Base-by-base conservation (phyloP, 2,329 filamentous ascomycete genomes). In the Pyrenophora teres region DNA sequence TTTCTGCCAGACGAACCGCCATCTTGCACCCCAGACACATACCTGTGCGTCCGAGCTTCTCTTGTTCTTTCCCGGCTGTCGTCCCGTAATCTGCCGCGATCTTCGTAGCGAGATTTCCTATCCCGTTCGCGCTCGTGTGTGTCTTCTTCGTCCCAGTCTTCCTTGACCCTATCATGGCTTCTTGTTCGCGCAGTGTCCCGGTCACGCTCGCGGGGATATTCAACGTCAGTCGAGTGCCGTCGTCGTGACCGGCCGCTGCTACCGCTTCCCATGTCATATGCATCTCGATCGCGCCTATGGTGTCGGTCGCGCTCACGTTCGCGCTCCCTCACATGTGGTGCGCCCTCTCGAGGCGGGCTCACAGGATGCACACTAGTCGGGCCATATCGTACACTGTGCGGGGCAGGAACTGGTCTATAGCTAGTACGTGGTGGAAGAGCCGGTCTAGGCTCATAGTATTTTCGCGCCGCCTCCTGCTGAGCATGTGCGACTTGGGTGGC, bases 401-500 rank as follows among this genome's bases (percentile, higher is more conserved):
- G 44, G 9, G 60, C 59, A 38, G 60, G 59, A 6, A 55, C 52
- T 4, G 62, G 56, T 27, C 63, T 56, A 53, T 72, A 70, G 25
- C 59, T 67, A 1, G 61, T 46, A 7, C 69, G 50, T 12, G 62
- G 45, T 0, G 68, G 57, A 62, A 72, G 62, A 2, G 54, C 40
- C 2, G 71, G 70, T 15, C 69, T 50, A 4, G 61, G 54, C 6
- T 69, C 67, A 41, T 72, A 67, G 53, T 71, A 67, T 21, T 64
- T 67, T 1, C 66, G 62, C 25, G 66, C 64, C 50, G 43, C 49
- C 38, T 52, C 49, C 12, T 46, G 49, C 31, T 76, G 68, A 30
- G 74, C 47, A 21, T 74, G 71, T 6, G 76, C 76, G 4, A 79
- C 72, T 13, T 77, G 75, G 0, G 77, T 76, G 3, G 78, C 78